phyloP scores from a whole-genome alignment of 768 basidiomycete genomes.

The Xanthoconium stramineum region DNA sequence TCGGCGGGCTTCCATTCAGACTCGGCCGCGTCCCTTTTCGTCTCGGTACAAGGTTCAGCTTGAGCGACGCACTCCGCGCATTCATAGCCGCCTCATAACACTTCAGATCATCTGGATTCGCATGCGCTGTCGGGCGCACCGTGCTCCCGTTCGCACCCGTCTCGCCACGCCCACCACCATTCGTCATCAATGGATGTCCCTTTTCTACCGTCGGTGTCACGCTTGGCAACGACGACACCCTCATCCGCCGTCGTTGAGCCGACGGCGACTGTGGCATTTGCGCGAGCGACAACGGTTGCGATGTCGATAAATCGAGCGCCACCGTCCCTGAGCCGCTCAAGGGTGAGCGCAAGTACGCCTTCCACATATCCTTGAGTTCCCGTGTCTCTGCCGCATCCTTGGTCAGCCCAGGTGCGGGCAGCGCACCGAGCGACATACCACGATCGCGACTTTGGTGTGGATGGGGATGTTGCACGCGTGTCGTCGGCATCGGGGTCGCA shows the following conservation, averaged over 20 bases:
- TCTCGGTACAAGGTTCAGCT: slow-evolving; percentile 52
- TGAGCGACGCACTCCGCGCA: slow-evolving; percentile 60
- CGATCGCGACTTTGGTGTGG: slow-evolving; percentile 19
- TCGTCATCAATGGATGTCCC: slow-evolving; percentile 14
- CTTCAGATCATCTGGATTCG: slow-evolving; percentile 56
- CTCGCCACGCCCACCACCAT: slow-evolving; percentile 19
- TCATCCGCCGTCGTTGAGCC: slow-evolving; percentile 39
- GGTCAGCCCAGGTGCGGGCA: slow-evolving; percentile 31
- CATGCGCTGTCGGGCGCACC: slow-evolving; percentile 42
- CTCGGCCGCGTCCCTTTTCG: slow-evolving; percentile 27
- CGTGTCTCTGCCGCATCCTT: slow-evolving; percentile 38
- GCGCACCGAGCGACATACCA: slow-evolving; percentile 22
- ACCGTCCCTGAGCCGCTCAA: slow-evolving; percentile 35
- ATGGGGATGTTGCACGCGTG: slow-evolving; percentile 23
- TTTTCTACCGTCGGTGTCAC: slow-evolving; percentile 54
- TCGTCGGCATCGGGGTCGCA: slow-evolving; percentile 45
- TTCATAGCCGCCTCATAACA: slow-evolving; percentile 76
- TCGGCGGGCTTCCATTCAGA: slow-evolving; percentile 19
- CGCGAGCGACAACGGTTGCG: slow-evolving; percentile 9
- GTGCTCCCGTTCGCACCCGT: slow-evolving; percentile 20
- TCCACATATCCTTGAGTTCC: slow-evolving; percentile 73
- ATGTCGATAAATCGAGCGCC: slow-evolving; percentile 4
- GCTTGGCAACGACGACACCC: slow-evolving; percentile 68
- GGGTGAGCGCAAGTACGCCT: slow-evolving; percentile 69
- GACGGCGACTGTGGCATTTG: slow-evolving; percentile 29